Evolutionary conservation across 2,329 filamentous ascomycete species (phyloP), one percentile per base, ranked within the genome.

Genomic region (Aspergillus oerlinghausenensis): DNA sequence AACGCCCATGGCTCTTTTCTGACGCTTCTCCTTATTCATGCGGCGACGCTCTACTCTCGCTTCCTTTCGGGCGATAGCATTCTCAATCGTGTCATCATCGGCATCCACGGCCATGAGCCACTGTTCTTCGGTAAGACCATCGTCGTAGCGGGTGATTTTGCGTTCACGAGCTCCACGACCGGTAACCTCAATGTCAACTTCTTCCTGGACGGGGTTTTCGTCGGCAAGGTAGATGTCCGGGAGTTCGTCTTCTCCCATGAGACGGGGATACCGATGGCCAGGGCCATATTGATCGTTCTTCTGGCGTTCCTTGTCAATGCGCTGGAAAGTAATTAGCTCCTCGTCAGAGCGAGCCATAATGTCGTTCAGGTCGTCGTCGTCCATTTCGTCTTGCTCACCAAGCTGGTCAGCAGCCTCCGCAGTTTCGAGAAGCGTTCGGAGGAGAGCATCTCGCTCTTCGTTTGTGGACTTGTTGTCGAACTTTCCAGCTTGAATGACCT

Each of bases 381-480:
- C 94, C 90, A 97, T 96, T 74, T 99, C 94, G 58, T 97, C 92
- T 67, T 95, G 90, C 61, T 96, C 92, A 56, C 89, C 88, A 7
- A 92, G 86, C 58, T 80, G 81, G 45, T 88, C 85, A 2, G 84
- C 84, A 40, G 81, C 83, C 68, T 88, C 86, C 3, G 85, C 86
- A 57, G 88, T 88, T 73, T 99, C 94, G 59, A 99, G 81, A 69
- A 99, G 85, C 50, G 95, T 95, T 67, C 94, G 87, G 65, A 99
- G 80, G 85, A 99, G 93, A 47, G 94, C 93, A 70, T 99, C 94
- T 81, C 94, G 90, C 75, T 99, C 94, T 54, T 96, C 96, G 73
- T 97, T 94, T 0, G 94, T 97, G 1, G 94, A 99, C 72, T 97
- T 99, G 79, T 99, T 97, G 67, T 99, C 94, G 78, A 99, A 99